Conservation (phyloP, 2,329 filamentous ascomycete genomes). For the Diaporthe humulicola region DNA sequence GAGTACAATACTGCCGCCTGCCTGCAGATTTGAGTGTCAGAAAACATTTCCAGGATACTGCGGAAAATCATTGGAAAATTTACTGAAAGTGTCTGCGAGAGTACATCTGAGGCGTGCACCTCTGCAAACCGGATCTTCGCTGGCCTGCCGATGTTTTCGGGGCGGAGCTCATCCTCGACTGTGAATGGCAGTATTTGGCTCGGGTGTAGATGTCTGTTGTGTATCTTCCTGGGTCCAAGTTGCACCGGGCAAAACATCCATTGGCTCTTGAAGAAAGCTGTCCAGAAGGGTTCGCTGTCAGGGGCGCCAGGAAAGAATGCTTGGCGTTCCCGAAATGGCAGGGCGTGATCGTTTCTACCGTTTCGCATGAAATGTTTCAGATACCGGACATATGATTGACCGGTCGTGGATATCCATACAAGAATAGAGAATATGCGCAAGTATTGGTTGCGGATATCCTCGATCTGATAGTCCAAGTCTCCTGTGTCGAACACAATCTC, state of each 20-base stretch:
- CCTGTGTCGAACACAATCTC: neutral
- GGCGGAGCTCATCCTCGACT: neutral
- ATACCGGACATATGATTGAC: neutral
- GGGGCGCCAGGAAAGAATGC: neutral
- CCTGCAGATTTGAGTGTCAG: neutral
- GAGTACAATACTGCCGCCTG: neutral
- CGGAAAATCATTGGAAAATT: too few species aligned
- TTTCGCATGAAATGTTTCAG: neutral
- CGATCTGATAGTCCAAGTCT: neutral
- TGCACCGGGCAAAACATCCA: conserved; percentile 6
- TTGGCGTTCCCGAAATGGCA: conserved; percentile 3
- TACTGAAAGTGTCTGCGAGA: neutral
- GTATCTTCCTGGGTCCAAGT: neutral
- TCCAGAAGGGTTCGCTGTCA: neutral
- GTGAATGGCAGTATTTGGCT: conserved; percentile 1
- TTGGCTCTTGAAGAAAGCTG: neutral
- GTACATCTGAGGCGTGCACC: neutral
- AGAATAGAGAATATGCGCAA: conserved; percentile 9
- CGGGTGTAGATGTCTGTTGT: neutral
- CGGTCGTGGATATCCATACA: neutral
- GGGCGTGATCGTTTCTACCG: neutral
- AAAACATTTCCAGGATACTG: accelerated
- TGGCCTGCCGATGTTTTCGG: neutral
- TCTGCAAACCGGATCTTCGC: neutral
- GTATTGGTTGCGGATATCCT: neutral